These are phyloP conservation scores for Arbutus unedo DNA, from an alignment of 148 eudicot genomes.

Conservation along the genomic window DNA sequence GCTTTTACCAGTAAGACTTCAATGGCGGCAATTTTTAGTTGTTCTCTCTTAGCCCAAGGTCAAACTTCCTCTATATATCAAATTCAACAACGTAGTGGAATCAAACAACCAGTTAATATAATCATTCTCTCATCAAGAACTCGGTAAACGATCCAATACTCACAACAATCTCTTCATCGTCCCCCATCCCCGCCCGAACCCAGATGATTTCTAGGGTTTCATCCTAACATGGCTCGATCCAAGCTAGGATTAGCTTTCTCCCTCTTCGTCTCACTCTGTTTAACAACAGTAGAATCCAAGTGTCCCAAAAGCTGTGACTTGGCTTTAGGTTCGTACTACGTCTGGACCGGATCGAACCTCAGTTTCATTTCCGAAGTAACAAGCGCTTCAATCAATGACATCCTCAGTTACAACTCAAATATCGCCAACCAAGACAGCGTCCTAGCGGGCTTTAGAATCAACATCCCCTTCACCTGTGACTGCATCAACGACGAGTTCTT, in stretches of 20 bases:
- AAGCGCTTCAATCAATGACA: constrained; percentile 12
- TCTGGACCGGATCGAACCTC: constrained; percentile 23
- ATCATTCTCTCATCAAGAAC: background rate
- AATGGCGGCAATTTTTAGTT: background rate
- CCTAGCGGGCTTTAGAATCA: constrained; percentile 23
- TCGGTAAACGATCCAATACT: background rate
- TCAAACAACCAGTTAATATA: background rate
- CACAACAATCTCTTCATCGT: background rate
- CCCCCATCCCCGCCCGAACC: background rate
- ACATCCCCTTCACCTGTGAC: constrained; percentile 57
- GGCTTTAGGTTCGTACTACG: constrained; percentile 59
- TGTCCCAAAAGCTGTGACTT: constrained; percentile 49
- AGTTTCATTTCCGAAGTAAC: constrained; percentile 18
- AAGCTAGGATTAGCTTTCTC: background rate
- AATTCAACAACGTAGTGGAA: background rate
- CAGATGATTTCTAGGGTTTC: background rate
- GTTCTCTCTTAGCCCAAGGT: background rate
- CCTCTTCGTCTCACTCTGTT: background rate
- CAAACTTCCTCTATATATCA: background rate
- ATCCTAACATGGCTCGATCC: background rate
- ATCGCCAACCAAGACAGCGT: constrained; percentile 34
- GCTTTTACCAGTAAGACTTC: background rate
- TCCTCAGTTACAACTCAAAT: constrained; percentile 39
- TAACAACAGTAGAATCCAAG: constrained; percentile 24
- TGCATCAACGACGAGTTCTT: constrained; percentile 41